Percentiles rank a stretch among this genome's conserved stretches.
phyloP scores from a whole-genome alignment of 257 asterid genomes.

The Capsicum pubescens region DNA sequence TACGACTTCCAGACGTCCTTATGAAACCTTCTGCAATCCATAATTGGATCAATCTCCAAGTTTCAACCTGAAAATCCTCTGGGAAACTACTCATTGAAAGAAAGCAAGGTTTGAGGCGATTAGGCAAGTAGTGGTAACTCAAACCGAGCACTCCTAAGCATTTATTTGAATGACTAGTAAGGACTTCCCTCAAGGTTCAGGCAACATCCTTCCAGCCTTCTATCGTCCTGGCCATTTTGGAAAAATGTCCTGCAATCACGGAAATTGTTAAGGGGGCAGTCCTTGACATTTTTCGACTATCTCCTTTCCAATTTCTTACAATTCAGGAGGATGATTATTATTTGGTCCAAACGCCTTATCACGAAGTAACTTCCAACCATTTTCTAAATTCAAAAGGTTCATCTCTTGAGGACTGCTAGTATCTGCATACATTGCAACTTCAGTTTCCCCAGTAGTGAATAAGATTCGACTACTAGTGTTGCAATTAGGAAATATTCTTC shows the following conservation, averaged over 20 bases:
- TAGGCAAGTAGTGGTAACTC: conserved; percentile 27
- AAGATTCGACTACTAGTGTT: neutral
- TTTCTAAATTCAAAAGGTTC: neutral
- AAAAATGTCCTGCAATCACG: conserved; percentile 17
- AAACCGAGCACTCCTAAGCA: neutral
- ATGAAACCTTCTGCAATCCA: conserved; percentile 32
- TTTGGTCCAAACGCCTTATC: conserved; percentile 3
- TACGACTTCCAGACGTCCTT: neutral
- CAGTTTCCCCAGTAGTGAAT: neutral
- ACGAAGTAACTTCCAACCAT: neutral
- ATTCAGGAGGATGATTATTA: neutral
- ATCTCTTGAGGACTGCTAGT: neutral
- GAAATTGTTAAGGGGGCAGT: conserved; percentile 26
- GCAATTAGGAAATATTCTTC: neutral
- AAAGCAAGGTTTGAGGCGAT: neutral
- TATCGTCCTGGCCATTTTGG: neutral
- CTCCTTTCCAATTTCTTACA: neutral
- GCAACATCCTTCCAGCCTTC: conserved; percentile 7
- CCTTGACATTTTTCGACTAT: conserved; percentile 14
- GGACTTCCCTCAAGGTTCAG: neutral
- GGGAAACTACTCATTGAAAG: neutral
- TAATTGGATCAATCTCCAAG: neutral
- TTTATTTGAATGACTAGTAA: neutral
- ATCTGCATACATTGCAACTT: neutral
- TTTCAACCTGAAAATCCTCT: neutral